phyloP scores from a whole-genome alignment of 495 filamentous ascomycete genomes.

The Hypoxylon trugodes region DNA sequence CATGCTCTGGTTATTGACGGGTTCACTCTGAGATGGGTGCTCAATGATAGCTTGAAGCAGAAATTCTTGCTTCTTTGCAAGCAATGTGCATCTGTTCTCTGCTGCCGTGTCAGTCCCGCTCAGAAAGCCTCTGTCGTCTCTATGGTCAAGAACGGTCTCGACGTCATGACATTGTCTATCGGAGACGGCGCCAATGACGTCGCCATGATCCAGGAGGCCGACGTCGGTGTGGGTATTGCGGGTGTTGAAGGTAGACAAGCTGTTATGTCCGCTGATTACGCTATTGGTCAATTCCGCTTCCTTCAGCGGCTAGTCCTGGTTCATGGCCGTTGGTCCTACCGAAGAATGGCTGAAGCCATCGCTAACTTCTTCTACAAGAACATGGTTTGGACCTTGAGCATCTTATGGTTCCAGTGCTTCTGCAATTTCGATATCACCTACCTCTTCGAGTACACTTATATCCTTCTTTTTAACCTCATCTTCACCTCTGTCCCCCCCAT shows the following conservation, averaged over 20 bases:
- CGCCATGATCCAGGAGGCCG: constrained; percentile 99
- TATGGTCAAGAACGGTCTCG: constrained; percentile 92
- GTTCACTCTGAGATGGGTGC: constrained; percentile 88
- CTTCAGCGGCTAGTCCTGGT: constrained; percentile 90
- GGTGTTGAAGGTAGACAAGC: constrained; percentile 97
- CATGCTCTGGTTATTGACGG: constrained; percentile 98
- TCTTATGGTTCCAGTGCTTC: constrained; percentile 98
- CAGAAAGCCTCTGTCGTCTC: constrained; percentile 98
- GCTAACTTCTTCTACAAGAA: constrained; percentile 99
- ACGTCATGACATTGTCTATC: constrained; percentile 96
- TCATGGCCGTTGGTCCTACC: constrained; percentile 96
- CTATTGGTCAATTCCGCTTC: constrained; percentile 97
- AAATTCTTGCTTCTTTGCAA: constrained; percentile 97
- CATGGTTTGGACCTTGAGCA: constrained; percentile 95
- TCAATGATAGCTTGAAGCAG: constrained; percentile 82
- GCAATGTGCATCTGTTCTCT: constrained; percentile 95
- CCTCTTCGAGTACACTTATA: constrained; percentile 97
- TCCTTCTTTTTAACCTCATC: constrained; percentile 92
- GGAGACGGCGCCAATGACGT: constrained; percentile 99
- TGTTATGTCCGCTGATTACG: constrained; percentile 98
- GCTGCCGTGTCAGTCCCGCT: constrained; percentile 95
- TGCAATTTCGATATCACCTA: constrained; percentile 96
- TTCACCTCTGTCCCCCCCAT: constrained; percentile 97
- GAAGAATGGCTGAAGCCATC: constrained; percentile 89
- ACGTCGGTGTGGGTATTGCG: constrained; percentile 97